A percentile compares a stretch with the other conserved stretches of the same genome.
Conservation (phyloP, 345 rosid genomes). For the Pistacia integerrima region DNA sequence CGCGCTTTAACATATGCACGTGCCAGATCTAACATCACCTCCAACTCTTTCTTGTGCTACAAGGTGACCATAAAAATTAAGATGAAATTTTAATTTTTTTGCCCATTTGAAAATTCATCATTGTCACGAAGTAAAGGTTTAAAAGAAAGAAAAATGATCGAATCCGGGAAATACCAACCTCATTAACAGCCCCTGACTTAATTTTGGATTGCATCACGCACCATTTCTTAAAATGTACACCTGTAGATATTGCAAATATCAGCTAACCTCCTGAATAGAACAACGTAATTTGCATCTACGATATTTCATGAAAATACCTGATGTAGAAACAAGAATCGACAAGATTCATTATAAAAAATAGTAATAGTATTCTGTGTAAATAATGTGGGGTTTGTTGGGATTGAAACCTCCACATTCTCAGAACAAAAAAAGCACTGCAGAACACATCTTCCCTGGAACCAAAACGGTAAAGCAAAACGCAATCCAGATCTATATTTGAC, state of each 20-base stretch:
- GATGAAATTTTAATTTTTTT: neutral
- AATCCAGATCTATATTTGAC: neutral
- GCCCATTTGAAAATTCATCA: neutral
- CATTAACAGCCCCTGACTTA: slow-evolving; percentile 76
- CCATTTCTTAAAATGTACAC: slow-evolving; percentile 99
- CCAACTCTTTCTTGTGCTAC: slow-evolving; percentile 93
- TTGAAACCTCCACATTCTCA: neutral
- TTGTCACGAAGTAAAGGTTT: neutral
- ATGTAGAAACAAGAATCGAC: neutral
- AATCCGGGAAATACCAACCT: slow-evolving; percentile 49
- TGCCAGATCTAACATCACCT: slow-evolving; percentile 63
- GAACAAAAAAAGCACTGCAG: neutral
- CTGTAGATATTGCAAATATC: slow-evolving; percentile 31
- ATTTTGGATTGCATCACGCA: slow-evolving; percentile 97
- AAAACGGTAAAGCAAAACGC: neutral
- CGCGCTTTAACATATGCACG: slow-evolving; percentile 38
- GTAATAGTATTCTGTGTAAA: too few species aligned
- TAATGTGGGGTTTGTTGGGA: too few species aligned
- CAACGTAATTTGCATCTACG: neutral
- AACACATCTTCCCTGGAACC: neutral
- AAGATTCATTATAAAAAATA: neutral
- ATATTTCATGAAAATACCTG: neutral
- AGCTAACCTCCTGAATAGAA: neutral
- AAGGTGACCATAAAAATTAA: neutral
- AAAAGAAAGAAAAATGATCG: neutral